Evolutionary conservation across 164 flowering plant genomes (phyloP).

Genomic region (Akebia trifoliata): DNA sequence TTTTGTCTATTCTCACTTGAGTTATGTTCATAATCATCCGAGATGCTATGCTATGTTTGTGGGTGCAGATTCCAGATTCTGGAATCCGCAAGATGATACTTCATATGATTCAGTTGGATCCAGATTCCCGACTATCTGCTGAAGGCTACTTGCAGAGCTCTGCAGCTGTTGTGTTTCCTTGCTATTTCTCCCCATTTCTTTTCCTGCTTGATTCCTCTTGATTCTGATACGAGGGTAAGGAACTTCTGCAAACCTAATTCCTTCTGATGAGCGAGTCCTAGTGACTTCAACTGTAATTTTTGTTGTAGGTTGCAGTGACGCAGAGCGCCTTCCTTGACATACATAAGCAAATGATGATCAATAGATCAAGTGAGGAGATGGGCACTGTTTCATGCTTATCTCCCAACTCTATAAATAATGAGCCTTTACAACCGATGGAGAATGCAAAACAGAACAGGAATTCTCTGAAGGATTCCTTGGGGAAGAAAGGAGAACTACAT

Average conservation of each 20-base stretch:
- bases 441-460: slow-evolving; percentile 26
- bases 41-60: too few species aligned
- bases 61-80: slow-evolving; percentile 77
- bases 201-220: slow-evolving; percentile 84
- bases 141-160: slow-evolving; percentile 81
- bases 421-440: slow-evolving; percentile 22
- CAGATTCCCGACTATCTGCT: slow-evolving; percentile 80
- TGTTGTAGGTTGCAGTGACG: slow-evolving; percentile 64
- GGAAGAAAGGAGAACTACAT: slow-evolving; percentile 31
- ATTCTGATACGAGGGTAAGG: slow-evolving; percentile 89
- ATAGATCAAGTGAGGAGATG: slow-evolving; percentile 29
- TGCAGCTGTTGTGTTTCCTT: slow-evolving; percentile 71
- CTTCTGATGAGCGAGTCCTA: background rate
- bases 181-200: slow-evolving; percentile 89
- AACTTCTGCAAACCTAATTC: slow-evolving; percentile 4
- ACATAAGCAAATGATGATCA: slow-evolving; percentile 75
- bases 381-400: slow-evolving; percentile 15
- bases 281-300: slow-evolving; percentile 8
- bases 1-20: too few species aligned
- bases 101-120: slow-evolving; percentile 98
- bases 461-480: slow-evolving; percentile 20
- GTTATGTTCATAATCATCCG: too few species aligned
- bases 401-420: slow-evolving; percentile 19
- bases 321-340: slow-evolving; percentile 82
- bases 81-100: slow-evolving; percentile 93